Evolutionary conservation across 495 filamentous ascomycete species (phyloP).

Genomic region (Penicillium coprophilum): DNA sequence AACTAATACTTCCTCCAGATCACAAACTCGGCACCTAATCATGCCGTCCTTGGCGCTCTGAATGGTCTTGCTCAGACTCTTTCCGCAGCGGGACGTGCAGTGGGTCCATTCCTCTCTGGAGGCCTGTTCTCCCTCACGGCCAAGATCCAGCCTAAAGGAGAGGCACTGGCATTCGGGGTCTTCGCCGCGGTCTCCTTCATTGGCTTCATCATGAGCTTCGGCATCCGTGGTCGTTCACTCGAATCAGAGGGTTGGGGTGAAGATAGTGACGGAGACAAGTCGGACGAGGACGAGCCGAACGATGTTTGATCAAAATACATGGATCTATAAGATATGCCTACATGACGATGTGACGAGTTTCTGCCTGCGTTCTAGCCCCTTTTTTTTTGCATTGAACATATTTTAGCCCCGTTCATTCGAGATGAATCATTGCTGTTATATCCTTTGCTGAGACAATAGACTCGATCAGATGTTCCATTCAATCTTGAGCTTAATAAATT

Average conservation of each 20-base stretch:
- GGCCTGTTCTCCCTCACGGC: slow-evolving; percentile 74
- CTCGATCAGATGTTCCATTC: neutral
- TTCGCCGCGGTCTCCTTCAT: slow-evolving; percentile 76
- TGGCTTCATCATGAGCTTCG: slow-evolving; percentile 73
- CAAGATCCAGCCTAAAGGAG: slow-evolving; percentile 72
- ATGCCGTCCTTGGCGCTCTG: slow-evolving; percentile 82
- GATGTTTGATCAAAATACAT: slow-evolving; percentile 10
- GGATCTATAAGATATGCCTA: slow-evolving; percentile 3
- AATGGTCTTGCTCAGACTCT: slow-evolving; percentile 95
- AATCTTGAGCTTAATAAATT: neutral
- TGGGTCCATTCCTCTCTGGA: slow-evolving; percentile 86
- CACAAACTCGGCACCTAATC: slow-evolving; percentile 86
- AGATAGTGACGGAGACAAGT: slow-evolving; percentile 50
- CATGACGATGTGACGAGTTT: slow-evolving; percentile 22
- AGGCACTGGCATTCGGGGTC: slow-evolving; percentile 76
- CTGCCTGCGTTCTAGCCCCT: slow-evolving; percentile 16
- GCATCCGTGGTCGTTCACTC: slow-evolving; percentile 60
- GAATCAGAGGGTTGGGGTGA: slow-evolving; percentile 63
- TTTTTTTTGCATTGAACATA: slow-evolving; percentile 18
- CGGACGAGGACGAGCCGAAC: slow-evolving; percentile 46
- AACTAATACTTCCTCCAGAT: slow-evolving; percentile 54
- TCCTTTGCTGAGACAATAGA: slow-evolving; percentile 12
- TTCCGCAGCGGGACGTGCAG: slow-evolving; percentile 83
- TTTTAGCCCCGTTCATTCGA: neutral
- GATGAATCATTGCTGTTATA: slow-evolving; percentile 11